A percentile compares a stretch with the other conserved stretches of the same genome.
Evolutionary conservation across 1,284 basidiomycete genomes (phyloP).

Genomic region (Uromyces viciae-fabae): DNA sequence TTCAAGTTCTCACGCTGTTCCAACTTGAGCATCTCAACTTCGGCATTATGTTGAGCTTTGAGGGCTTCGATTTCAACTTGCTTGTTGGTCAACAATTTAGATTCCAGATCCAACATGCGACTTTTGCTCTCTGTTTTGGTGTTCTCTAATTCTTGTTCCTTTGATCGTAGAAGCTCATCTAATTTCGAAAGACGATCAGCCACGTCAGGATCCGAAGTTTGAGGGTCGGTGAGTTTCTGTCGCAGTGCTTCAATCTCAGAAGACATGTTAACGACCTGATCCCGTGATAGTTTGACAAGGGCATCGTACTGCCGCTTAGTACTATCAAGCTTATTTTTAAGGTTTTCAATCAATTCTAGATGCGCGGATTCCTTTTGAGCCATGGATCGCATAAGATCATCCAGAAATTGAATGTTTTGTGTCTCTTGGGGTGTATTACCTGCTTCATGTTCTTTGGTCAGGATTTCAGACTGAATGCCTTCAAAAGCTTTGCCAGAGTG

Average conservation of each 20-base stretch:
- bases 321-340: constrained; percentile 65
- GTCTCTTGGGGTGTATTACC: neutral
- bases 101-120: constrained; percentile 13
- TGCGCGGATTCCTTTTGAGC: constrained; percentile 86
- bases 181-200: too few species aligned
- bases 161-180: neutral
- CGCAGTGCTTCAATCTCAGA: constrained; percentile 14
- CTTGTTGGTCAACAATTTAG: neutral
- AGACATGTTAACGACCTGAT: constrained; percentile 41
- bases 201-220: neutral
- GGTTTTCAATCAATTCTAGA: constrained; percentile 68
- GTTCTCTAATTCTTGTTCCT: constrained; percentile 33
- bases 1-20: constrained; percentile 3
- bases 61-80: neutral
- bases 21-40: constrained; percentile 1
- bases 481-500: neutral
- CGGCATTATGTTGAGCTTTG: neutral
- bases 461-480: neutral
- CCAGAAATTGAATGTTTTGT: constrained; percentile 11
- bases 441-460: neutral
- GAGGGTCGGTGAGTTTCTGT: neutral
- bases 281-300: constrained; percentile 20
- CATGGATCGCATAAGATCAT: constrained; percentile 67
- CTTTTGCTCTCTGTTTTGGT: constrained; percentile 18
- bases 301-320: constrained; percentile 59